A percentile compares a stretch with the other conserved stretches of the same genome.
Conservation (phyloP, 2,329 filamentous ascomycete species). For the Aspergillus ustus region DNA sequence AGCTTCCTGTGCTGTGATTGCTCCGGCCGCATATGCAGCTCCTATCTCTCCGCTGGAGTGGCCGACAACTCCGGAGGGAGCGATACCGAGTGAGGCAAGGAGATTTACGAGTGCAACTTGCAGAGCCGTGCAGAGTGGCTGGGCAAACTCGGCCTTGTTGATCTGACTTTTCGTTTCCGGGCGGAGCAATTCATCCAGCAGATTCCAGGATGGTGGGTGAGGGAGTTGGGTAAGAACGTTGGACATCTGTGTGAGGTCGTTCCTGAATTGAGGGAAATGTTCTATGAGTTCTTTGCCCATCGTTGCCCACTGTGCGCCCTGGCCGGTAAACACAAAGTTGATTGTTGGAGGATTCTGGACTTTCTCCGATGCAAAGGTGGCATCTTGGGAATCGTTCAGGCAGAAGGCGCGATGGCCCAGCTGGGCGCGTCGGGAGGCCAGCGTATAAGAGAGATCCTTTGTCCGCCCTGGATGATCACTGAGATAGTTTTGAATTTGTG, state of each 20-base stretch:
- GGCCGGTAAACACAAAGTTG: slow-evolving; percentile 16
- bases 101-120: slow-evolving; percentile 39
- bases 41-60: slow-evolving; percentile 45
- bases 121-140: slow-evolving; percentile 36
- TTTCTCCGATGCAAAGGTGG: neutral
- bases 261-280: neutral
- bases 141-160: slow-evolving; percentile 32
- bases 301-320: slow-evolving; percentile 29
- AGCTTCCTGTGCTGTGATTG: slow-evolving; percentile 34
- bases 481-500: neutral
- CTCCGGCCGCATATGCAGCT: slow-evolving; percentile 39
- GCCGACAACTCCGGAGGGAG: slow-evolving; percentile 31
- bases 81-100: slow-evolving; percentile 29
- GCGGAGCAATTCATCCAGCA: slow-evolving; percentile 8
- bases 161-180: slow-evolving; percentile 23
- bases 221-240: neutral
- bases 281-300: slow-evolving; percentile 17
- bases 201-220: neutral
- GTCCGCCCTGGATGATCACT: neutral
- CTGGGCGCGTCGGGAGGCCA: neutral
- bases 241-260: neutral
- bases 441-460: neutral
- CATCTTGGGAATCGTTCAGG: neutral
- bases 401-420: neutral
- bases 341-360: neutral